Evolutionary conservation across 2,329 filamentous ascomycete species (phyloP).

Genomic region (Ophiostoma angusticollis): DNA sequence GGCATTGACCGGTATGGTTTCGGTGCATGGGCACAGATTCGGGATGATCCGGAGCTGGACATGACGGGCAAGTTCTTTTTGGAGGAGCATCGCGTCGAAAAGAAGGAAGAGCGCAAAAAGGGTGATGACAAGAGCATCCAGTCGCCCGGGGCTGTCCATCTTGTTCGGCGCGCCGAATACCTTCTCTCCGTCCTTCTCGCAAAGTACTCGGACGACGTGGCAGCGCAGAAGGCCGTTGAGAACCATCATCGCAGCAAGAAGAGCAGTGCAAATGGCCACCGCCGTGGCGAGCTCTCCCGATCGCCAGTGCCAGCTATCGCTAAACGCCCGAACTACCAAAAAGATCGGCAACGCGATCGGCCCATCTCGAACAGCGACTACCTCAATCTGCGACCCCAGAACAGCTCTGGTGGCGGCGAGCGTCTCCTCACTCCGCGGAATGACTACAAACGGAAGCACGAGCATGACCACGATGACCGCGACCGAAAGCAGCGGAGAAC

Average conservation of each 20-base stretch:
- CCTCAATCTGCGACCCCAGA: conserved; percentile 14
- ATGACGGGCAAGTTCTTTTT: conserved; percentile 88
- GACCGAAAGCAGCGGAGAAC: conserved; percentile 35
- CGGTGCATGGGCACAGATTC: conserved; percentile 87
- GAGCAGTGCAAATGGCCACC: conserved; percentile 51
- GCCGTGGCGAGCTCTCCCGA: conserved; percentile 42
- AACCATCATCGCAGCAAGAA: conserved; percentile 95
- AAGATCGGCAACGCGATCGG: conserved; percentile 35
- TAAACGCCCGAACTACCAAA: conserved; percentile 34
- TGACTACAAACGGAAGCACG: conserved; percentile 50
- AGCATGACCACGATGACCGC: conserved; percentile 38
- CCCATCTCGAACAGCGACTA: conserved; percentile 19
- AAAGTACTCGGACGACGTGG: conserved; percentile 64
- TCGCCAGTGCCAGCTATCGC: conserved; percentile 51
- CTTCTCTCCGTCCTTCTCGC: conserved; percentile 85
- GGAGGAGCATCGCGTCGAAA: conserved; percentile 95
- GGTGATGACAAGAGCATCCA: conserved; percentile 69
- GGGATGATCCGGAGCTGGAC: conserved; percentile 77
- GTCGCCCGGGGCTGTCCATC: conserved; percentile 91
- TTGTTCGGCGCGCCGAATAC: conserved; percentile 90
- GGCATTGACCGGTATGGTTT: conserved; percentile 91
- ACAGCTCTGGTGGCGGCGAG: conserved; percentile 28
- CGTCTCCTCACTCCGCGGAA: conserved; percentile 29
- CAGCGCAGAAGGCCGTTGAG: conserved; percentile 67
- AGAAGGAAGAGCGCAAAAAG: conserved; percentile 83